Conservation (phyloP, 345 rosid species). For the Arabidopsis arenosa region DNA sequence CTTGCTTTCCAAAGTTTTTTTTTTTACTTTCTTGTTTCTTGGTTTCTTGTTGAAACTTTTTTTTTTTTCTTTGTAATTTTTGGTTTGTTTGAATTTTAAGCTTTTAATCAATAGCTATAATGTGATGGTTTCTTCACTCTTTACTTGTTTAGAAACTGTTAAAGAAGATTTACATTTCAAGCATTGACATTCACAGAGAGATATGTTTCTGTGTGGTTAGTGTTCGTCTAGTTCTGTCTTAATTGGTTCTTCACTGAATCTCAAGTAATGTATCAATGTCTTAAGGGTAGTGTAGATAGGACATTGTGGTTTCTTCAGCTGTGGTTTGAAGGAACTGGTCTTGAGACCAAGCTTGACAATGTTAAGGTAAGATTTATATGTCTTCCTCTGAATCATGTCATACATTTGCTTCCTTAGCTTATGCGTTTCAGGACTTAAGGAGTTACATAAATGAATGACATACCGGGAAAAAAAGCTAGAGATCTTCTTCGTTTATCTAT, state of each 20-base stretch:
- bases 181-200: neutral
- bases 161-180: too few species aligned
- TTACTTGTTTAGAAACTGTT: neutral
- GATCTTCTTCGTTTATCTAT: neutral
- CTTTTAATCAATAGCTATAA: constrained; percentile 35
- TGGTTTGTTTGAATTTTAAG: constrained; percentile 36
- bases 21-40: neutral
- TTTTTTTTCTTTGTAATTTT: constrained; percentile 15
- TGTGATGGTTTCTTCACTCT: constrained; percentile 11
- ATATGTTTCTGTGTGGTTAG: neutral
- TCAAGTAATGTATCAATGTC: neutral
- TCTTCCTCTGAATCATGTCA: constrained; percentile 2
- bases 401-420: constrained; percentile 4
- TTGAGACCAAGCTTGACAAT: constrained; percentile 13
- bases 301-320: neutral
- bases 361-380: constrained; percentile 21
- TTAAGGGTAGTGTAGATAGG: neutral
- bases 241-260: neutral
- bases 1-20: constrained; percentile 37
- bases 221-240: neutral
- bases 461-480: constrained; percentile 37
- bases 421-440: neutral
- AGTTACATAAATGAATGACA: constrained; percentile 40
- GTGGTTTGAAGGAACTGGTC: neutral
- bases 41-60: constrained; percentile 31